These are phyloP conservation scores for Pleurotus eryngii DNA, from an alignment of 768 basidiomycete genomes.

Conservation along the genomic window DNA sequence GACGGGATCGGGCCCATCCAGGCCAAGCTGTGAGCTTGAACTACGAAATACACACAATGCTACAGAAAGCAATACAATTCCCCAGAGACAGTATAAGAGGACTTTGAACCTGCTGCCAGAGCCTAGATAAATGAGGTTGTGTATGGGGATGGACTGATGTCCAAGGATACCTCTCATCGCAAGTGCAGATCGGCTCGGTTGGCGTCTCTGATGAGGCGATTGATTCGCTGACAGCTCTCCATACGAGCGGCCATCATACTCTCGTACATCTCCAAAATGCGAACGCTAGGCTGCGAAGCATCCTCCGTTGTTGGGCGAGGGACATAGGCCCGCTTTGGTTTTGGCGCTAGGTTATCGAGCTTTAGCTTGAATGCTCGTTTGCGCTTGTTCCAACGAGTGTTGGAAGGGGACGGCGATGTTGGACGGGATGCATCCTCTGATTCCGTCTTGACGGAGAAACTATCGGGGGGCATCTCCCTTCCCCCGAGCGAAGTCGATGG, in stretches of 20 bases:
- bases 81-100: background rate
- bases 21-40: background rate
- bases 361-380: constrained; percentile 57
- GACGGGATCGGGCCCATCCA: no score
- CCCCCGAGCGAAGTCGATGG: constrained; percentile 3
- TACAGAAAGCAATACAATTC: background rate
- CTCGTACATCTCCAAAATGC: constrained; percentile 65
- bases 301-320: constrained; percentile 16
- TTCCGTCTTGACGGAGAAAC: constrained; percentile 26
- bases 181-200: constrained; percentile 29
- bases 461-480: constrained; percentile 2
- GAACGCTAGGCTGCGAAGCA: constrained; percentile 30
- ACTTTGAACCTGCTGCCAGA: background rate
- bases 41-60: background rate
- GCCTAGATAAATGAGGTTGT: background rate
- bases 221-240: constrained; percentile 71
- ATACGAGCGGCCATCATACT: constrained; percentile 71
- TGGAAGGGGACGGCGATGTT: constrained; percentile 15
- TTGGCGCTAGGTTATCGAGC: constrained; percentile 23
- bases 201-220: constrained; percentile 50
- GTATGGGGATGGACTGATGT: background rate
- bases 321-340: constrained; percentile 16
- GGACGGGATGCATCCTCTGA: constrained; percentile 26
- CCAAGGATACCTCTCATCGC: constrained; percentile 15
- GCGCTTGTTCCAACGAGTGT: constrained; percentile 51